A percentile compares a stretch with the other conserved stretches of the same genome.
These are phyloP conservation scores for Cercospora berteroae DNA, from an alignment of 2,329 filamentous ascomycete genomes.

Conservation along the genomic window DNA sequence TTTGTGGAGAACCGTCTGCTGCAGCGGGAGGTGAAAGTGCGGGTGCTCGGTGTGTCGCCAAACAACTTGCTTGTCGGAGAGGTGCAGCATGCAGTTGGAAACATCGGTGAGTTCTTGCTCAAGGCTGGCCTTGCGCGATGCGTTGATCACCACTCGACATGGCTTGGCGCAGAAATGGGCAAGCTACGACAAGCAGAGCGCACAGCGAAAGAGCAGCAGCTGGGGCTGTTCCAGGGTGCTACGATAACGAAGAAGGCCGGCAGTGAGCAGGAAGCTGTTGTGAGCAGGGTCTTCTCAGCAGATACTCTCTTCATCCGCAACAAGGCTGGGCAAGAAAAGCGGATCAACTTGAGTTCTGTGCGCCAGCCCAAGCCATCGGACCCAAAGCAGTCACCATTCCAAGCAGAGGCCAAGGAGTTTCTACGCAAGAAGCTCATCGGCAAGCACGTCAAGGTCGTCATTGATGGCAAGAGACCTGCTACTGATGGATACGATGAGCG, in stretches of 20 bases:
- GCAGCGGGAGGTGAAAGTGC: conserved; percentile 79
- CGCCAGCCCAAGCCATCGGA: conserved; percentile 89
- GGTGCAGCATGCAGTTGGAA: conserved; percentile 80
- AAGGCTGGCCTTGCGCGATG: conserved; percentile 87
- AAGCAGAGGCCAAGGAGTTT: conserved; percentile 93
- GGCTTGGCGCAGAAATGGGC: conserved; percentile 87
- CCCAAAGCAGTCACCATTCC: conserved; percentile 81
- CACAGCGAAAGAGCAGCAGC: conserved; percentile 70
- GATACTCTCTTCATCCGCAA: conserved; percentile 85
- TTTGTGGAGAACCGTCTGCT: conserved; percentile 85
- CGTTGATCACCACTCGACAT: conserved; percentile 91
- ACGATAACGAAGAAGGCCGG: conserved; percentile 61
- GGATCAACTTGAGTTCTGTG: conserved; percentile 87
- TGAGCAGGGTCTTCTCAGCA: conserved; percentile 80
- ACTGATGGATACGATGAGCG: conserved; percentile 89
- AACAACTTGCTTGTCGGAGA: conserved; percentile 89
- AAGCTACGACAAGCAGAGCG: conserved; percentile 82
- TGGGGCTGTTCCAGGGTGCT: conserved; percentile 78
- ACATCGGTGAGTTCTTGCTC: conserved; percentile 87
- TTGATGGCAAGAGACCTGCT: conserved; percentile 88
- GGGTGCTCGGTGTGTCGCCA: conserved; percentile 80
- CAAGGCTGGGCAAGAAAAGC: conserved; percentile 82
- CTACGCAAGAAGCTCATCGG: conserved; percentile 90
- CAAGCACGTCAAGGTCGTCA: conserved; percentile 85
- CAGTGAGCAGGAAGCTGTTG: conserved; percentile 72